Evolutionary conservation across 805 yeast species (phyloP), one percentile per base, ranked within the genome.

Genomic region (Saccharomycopsis synnaedendra): DNA sequence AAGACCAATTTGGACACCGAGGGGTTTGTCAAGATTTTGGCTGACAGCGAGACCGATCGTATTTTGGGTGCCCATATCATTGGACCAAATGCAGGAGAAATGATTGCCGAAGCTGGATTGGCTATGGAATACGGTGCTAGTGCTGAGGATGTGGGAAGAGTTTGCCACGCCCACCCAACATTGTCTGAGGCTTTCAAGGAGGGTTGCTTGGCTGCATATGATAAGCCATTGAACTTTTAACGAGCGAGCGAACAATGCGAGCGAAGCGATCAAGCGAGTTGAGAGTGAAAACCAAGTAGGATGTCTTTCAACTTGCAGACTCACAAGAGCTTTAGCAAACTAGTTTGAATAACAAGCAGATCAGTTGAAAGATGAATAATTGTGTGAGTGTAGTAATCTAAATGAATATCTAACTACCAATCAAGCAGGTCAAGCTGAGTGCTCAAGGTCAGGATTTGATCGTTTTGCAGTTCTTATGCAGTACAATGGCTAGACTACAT

Each of bases 41-140:
- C 95, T 54, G 99, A 93, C 68, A 89, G 95, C 57, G 96, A 90
- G 70, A 90, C 98, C 54, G 95, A 93, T 71, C 81, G 98, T 69
- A 78, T 93, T 41, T 73, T 93, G 57, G 99, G 98, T 67, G 88
- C 85, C 53, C 99, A 93, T 73, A 90, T 93, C 65, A 83, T 89
- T 58, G 98, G 98, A 59, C 85, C 98, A 58, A 89, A 86, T 64
- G 99, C 99, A 51, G 98, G 99, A 71, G 99, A 93, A 75, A 86
- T 93, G 96, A 93, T 93, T 65, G 97, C 95, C 56, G 98, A 94
- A 74, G 97, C 88, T 55, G 95, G 96, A 57, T 76, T 93, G 64
- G 99, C 99, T 41, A 67, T 93, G 55, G 99, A 93, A 72, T 93
- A 93, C 71, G 99, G 99, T 67, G 99, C 98, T 48, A 82, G 95